Conservation (phyloP, 352 stramenopile species). For the Phytophthora litchii region DNA sequence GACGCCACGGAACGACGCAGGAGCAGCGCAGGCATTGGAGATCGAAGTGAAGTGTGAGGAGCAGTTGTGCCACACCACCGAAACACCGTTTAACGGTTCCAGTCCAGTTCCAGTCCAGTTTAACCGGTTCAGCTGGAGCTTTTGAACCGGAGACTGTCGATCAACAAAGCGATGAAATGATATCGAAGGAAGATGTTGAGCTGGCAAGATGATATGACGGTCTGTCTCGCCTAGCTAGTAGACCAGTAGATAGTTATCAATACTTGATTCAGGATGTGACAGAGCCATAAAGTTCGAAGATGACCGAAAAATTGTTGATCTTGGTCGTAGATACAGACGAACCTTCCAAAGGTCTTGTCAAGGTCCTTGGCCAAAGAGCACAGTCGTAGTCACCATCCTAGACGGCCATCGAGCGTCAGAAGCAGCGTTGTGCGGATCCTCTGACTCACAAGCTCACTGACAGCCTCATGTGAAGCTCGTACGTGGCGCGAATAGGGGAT, state of each 20-base stretch:
- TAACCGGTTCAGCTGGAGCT: constrained; percentile 19
- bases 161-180: too few species aligned
- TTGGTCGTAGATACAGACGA: too few species aligned
- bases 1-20: constrained; percentile 31
- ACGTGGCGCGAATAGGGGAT: constrained; percentile 32
- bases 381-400: constrained; percentile 4
- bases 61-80: constrained; percentile 26
- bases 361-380: too few species aligned
- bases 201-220: too few species aligned
- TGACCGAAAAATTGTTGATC: too few species aligned
- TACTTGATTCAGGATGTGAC: too few species aligned
- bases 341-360: too few species aligned
- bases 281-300: too few species aligned
- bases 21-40: constrained; percentile 18
- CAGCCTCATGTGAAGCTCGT: constrained; percentile 29
- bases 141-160: constrained; percentile 15
- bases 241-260: too few species aligned
- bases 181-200: too few species aligned
- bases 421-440: constrained; percentile 1
- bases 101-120: neutral
- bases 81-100: constrained; percentile 24
- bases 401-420: neutral
- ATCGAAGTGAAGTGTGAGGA: constrained; percentile 9
- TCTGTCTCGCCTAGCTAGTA: too few species aligned
- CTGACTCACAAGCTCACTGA: constrained; percentile 7